These are phyloP conservation scores for Physcia stellaris DNA, from an alignment of 495 filamentous ascomycete genomes.

Conservation along the genomic window DNA sequence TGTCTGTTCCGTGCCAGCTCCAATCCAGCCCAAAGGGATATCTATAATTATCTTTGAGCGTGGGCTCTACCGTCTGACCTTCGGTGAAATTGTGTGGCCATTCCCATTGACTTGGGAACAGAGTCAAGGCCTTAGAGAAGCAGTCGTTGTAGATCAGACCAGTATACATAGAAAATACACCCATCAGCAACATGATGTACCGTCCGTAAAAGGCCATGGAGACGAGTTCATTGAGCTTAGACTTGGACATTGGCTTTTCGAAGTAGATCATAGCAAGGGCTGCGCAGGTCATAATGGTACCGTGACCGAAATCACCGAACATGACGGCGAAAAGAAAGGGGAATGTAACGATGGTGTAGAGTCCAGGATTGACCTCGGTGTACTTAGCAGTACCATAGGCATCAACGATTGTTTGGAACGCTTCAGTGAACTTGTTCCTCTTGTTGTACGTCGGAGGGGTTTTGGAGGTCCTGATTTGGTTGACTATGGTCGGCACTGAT, in stretches of 20 bases:
- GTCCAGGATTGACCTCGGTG: slow-evolving; percentile 87
- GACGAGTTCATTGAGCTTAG: slow-evolving; percentile 87
- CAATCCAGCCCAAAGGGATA: slow-evolving; percentile 96
- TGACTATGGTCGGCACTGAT: slow-evolving; percentile 93
- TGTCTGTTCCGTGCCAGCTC: slow-evolving; percentile 92
- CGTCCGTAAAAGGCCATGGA: slow-evolving; percentile 97
- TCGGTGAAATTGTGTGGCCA: slow-evolving; percentile 57
- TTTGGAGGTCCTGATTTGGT: slow-evolving; percentile 90
- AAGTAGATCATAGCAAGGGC: slow-evolving; percentile 88
- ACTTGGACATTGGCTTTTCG: slow-evolving; percentile 69
- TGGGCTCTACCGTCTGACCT: slow-evolving; percentile 46
- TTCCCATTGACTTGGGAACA: slow-evolving; percentile 82
- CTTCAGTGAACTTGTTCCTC: slow-evolving; percentile 95
- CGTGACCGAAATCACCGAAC: slow-evolving; percentile 96
- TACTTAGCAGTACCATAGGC: slow-evolving; percentile 97
- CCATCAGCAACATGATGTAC: slow-evolving; percentile 98
- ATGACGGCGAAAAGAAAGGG: slow-evolving; percentile 98
- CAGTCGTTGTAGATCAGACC: slow-evolving; percentile 96
- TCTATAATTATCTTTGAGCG: slow-evolving; percentile 54
- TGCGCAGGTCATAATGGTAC: slow-evolving; percentile 66
- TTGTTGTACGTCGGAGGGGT: slow-evolving; percentile 92
- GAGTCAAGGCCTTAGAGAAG: slow-evolving; percentile 80
- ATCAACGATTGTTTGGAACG: slow-evolving; percentile 97
- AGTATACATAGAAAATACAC: slow-evolving; percentile 90
- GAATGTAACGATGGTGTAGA: slow-evolving; percentile 91